phyloP scores from a whole-genome alignment of 129 eudicot species.

The Saposhnikovia divaricata region DNA sequence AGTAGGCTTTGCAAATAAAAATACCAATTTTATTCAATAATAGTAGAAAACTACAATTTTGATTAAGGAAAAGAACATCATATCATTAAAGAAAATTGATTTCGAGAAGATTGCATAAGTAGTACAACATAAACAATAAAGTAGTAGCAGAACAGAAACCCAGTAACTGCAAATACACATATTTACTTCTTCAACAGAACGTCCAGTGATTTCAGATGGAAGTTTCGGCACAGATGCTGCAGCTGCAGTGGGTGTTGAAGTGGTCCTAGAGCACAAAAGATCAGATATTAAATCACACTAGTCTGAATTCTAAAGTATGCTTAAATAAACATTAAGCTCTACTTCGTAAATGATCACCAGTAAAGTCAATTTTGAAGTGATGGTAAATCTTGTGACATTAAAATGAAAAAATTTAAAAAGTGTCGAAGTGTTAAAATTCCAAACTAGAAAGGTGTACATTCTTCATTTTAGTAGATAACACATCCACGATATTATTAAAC shows the following conservation, averaged over 20 bases:
- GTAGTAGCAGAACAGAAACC: neutral
- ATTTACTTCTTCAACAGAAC: constrained; percentile 87
- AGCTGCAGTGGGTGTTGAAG: constrained; percentile 43
- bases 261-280: constrained; percentile 35
- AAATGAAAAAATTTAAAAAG: neutral
- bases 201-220: constrained; percentile 96
- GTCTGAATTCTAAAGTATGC: neutral
- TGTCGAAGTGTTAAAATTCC: neutral
- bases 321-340: neutral
- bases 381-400: neutral
- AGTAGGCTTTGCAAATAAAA: neutral
- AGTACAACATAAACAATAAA: neutral
- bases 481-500: too few relatives aligned
- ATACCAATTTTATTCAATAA: neutral
- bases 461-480: neutral
- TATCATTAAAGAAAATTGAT: neutral
- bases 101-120: neutral
- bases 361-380: neutral
- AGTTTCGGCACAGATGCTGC: constrained; percentile 58
- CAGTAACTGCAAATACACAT: neutral
- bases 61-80: neutral
- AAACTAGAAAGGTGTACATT: neutral
- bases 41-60: neutral
- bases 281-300: neutral
- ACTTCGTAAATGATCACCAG: neutral